Evolutionary conservation across 2,329 filamentous ascomycete species (phyloP).

Genomic region (Clonostachys rosea): DNA sequence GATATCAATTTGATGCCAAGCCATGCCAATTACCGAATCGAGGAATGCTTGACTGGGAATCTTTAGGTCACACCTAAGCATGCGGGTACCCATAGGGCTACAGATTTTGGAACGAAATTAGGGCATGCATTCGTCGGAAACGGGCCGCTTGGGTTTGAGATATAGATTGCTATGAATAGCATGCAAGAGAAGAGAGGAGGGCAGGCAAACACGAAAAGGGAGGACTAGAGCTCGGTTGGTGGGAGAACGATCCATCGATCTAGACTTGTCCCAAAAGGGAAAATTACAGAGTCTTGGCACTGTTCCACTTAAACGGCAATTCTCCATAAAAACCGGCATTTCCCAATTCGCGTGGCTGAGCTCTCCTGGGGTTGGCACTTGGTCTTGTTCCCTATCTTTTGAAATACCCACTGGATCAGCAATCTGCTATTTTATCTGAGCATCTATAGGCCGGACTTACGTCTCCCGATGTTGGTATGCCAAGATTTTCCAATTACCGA

Average conservation of each 20-base stretch:
- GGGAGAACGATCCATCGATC: too few species aligned
- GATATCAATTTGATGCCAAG: too few species aligned
- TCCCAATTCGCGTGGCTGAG: neutral
- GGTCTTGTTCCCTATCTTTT: neutral
- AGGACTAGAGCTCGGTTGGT: neutral
- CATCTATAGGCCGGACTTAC: neutral
- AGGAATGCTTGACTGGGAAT: too few species aligned
- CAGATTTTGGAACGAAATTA: too few species aligned
- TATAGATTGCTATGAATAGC: neutral
- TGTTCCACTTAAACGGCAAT: too few species aligned
- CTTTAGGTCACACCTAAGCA: too few species aligned
- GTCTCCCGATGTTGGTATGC: neutral
- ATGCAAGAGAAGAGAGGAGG: neutral
- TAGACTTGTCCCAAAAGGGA: neutral
- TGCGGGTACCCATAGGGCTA: too few species aligned
- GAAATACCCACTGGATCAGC: neutral
- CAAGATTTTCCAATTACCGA: neutral
- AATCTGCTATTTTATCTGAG: neutral
- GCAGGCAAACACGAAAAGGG: neutral
- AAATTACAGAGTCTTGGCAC: neutral
- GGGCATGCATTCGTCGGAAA: too few species aligned
- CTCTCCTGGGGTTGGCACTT: neutral
- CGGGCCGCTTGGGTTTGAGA: too few species aligned
- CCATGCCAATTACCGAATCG: too few species aligned
- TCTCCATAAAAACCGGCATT: neutral